Base-by-base conservation (phyloP, 805 yeast species). In the Yamadazyma scolyti region DNA sequence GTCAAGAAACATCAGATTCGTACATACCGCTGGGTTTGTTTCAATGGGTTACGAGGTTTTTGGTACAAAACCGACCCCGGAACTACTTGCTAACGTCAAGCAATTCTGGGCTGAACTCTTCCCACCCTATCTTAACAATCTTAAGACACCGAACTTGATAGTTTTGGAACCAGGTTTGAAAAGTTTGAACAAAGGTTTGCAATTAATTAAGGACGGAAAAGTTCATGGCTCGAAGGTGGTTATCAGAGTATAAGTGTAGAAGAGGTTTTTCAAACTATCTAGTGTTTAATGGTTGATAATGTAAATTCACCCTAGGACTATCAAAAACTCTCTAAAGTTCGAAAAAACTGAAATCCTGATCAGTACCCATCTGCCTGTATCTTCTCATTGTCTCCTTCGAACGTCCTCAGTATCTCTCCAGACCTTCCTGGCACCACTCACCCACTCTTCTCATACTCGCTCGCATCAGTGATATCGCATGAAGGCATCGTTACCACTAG, bases 201-300 rank as follows among this genome's bases (percentile, higher is more conserved):
- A 43, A 2, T 42, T 68, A 41, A 47, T 68, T 32, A 52, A 47
- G 36, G 46, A 54, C 8, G 54, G 56, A 31, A 62, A 68, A 45
- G 71, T 67, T 9, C 54, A 65, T 35, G 71, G 57, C 32, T 65
- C 61, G 39, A 73, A 73, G 48, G 40, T 71, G 34, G 73, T 71
- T 8, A 59, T 65, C 40, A 54, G 34, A 29, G 31, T n/a, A n/a
- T n/a, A n/a, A n/a, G n/a, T n/a, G n/a, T n/a, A n/a, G n/a, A n/a
- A n/a, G n/a, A n/a, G n/a, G n/a, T n/a, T n/a, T n/a, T n/a, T n/a
- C n/a, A n/a, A n/a, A n/a, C n/a, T n/a, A n/a, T n/a, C n/a, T n/a
- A n/a, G n/a, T n/a, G n/a, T n/a, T n/a, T n/a, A n/a, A n/a, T n/a
- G n/a, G n/a, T n/a, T n/a, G n/a, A n/a, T n/a, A n/a, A n/a, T n/a